A percentile compares a stretch with the other conserved stretches of the same genome.
These are phyloP conservation scores for Colletotrichum truncatum DNA, from an alignment of 2,329 filamentous ascomycete species.

Conservation along the genomic window DNA sequence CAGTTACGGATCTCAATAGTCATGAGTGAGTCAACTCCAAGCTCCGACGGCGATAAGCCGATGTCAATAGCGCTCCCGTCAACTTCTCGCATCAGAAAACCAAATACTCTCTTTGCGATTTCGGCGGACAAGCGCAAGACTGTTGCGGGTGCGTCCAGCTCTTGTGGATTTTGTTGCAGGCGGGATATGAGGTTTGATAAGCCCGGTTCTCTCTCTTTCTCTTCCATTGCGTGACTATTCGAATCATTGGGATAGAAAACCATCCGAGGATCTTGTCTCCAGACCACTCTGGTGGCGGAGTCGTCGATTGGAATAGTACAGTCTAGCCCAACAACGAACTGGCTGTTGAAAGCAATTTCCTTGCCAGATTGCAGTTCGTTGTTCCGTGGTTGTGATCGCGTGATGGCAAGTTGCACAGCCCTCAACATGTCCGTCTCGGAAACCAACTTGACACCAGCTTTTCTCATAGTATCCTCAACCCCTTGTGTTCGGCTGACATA, in stretches of 20 bases:
- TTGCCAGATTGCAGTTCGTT: not conserved
- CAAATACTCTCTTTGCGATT: not conserved
- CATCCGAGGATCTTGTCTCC: conserved; percentile 16
- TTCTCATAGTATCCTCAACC: conserved; percentile 31
- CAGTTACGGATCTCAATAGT: conserved; percentile 30
- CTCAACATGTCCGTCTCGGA: not conserved
- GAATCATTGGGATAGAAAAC: not conserved
- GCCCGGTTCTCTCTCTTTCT: not conserved
- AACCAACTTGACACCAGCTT: not conserved
- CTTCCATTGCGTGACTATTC: not conserved
- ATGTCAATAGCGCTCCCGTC: conserved; percentile 8
- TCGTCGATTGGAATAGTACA: not conserved
- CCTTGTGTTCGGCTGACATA: conserved; percentile 43
- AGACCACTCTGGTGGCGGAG: not conserved
- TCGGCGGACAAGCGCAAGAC: not conserved
- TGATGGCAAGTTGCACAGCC: not conserved
- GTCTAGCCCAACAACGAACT: not conserved
- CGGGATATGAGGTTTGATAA: not conserved
- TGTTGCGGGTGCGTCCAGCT: not conserved
- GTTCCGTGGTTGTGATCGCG: not conserved
- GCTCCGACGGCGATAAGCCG: not conserved
- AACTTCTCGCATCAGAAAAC: not conserved
- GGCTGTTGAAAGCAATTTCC: not conserved
- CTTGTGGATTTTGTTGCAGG: not conserved
- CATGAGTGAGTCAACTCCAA: conserved; percentile 28